Percentiles rank a stretch among this genome's conserved stretches.
phyloP scores from a whole-genome alignment of 106 monocot genomes.

The Apostasia ramifera region DNA sequence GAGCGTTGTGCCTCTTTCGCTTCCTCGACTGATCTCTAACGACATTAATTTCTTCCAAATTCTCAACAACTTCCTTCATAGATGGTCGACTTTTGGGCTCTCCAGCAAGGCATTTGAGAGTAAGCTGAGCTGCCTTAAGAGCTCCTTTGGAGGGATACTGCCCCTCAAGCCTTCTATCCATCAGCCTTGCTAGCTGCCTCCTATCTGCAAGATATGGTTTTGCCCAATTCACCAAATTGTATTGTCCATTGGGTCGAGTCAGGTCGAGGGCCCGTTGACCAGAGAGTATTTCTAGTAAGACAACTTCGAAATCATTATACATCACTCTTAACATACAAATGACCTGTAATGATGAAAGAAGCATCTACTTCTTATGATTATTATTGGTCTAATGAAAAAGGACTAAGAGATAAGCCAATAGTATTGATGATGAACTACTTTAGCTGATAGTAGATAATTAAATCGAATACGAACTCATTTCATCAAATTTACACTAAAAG shows the following conservation, averaged over 20 bases:
- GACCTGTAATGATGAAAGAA: not conserved
- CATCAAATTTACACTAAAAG: too few species aligned
- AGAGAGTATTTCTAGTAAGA: not conserved
- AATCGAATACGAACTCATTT: too few species aligned
- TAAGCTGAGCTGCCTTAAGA: not conserved
- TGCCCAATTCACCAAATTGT: slow-evolving; percentile 1
- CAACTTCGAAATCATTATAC: not conserved
- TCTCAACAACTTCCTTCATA: slow-evolving; percentile 1
- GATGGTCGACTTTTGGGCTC: not conserved
- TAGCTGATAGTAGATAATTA: too few species aligned
- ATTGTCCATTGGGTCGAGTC: not conserved
- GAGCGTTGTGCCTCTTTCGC: not conserved
- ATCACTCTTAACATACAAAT: slow-evolving; percentile 2
- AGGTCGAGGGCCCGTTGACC: not conserved
- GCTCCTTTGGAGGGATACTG: slow-evolving; percentile 1
- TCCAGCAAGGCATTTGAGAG: not conserved
- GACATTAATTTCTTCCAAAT: slow-evolving; percentile 6
- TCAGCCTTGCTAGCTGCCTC: not conserved
- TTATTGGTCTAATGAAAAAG: too few species aligned
- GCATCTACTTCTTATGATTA: too few species aligned
- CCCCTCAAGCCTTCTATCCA: not conserved
- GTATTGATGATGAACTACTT: too few species aligned
- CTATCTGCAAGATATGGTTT: not conserved
- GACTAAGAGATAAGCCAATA: too few species aligned
- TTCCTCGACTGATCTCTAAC: slow-evolving; percentile 10